These are phyloP conservation scores for Primulina tabacum DNA, from an alignment of 257 asterid genomes.

Conservation along the genomic window DNA sequence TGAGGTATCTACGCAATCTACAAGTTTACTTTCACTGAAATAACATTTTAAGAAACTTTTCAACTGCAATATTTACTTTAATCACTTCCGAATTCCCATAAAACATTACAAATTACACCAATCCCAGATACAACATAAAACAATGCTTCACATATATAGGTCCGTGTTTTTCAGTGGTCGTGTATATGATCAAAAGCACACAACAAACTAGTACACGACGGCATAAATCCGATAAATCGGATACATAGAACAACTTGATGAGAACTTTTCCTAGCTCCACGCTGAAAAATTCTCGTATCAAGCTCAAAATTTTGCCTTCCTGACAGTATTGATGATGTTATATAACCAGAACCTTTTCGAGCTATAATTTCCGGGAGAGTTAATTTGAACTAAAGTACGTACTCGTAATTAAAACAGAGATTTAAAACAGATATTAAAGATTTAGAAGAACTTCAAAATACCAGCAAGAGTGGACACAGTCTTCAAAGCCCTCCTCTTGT, in stretches of 20 bases:
- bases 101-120: background rate
- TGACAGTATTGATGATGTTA: no score
- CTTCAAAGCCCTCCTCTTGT: constrained; percentile 77
- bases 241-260: background rate
- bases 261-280: no score
- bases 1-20: no score
- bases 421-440: background rate
- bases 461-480: constrained; percentile 72
- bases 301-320: no score
- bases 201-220: background rate
- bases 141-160: background rate
- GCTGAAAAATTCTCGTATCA: background rate
- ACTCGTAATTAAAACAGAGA: no score
- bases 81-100: background rate
- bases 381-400: no score
- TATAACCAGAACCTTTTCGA: background rate
- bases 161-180: no score
- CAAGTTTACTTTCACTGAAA: no score
- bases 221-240: background rate
- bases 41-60: no score
- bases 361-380: background rate
- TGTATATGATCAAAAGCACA: background rate
- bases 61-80: background rate
- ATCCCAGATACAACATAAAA: background rate
- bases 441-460: constrained; percentile 24